Evolutionary conservation across 2,329 filamentous ascomycete genomes (phyloP), one percentile per base, ranked within the genome.

Genomic region (Clarireedia hainanense): DNA sequence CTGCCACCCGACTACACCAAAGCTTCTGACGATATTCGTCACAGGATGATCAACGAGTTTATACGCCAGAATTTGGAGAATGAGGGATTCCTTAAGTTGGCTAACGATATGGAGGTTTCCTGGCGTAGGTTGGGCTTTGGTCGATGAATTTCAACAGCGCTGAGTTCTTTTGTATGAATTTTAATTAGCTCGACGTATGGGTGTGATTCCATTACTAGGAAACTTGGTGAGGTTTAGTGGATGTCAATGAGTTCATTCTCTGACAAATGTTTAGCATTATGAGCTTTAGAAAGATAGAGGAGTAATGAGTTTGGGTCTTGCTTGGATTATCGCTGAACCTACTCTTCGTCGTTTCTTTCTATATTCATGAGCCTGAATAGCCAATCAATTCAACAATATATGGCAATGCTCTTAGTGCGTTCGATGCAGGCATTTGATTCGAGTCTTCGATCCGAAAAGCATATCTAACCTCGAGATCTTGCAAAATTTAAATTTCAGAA

Each of bases 11-110:
- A 37, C 14, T 55, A 55, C 12, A 37, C 51, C 55, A 57, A 65
- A 10, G 59, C 56, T n/a, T 53, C 69, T 24, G 66, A 69, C 15
- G 72, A 76, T 20, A 65, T 68, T 36, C 71, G 78, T 6, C 67
- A 70, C 47, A 64, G 65, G 9, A 67, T 72, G 10, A 63, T 81
- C 17, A 75, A 79, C 52, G 68, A 76, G 24, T 79, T 78, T 59
- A 74, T 82, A 53, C 70, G 76, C 39, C 70, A 72, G n/a, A 72
- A 74, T 56, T 69, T 81, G 3, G 70, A 76, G 27, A 73, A 77
- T 58, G 69, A 74, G 3, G 69, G 73, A 20, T 81, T 82, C 57
- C 55, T 76, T 5, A 73, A 70, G 17, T 65, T 81, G n/a, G 75
- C 76, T 50, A 70, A 76, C 57, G 77, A 80, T 64, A 71, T 77